These are phyloP conservation scores for Phytophthora tentaculata DNA, from an alignment of 352 stramenopile genomes.

Conservation along the genomic window DNA sequence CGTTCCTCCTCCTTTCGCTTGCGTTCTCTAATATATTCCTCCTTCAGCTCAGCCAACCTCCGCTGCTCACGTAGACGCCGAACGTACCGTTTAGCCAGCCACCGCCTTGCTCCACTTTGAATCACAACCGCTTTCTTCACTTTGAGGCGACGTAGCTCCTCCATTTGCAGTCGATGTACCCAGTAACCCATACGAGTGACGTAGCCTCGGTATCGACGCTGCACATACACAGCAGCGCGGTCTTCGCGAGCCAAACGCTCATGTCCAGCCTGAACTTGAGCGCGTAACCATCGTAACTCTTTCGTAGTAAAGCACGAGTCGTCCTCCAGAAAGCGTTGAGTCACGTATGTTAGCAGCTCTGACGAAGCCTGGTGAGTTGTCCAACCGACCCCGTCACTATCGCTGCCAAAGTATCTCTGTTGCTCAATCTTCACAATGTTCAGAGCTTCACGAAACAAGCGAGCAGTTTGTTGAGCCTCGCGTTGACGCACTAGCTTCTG, in stretches of 20 bases:
- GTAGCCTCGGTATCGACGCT: conserved; percentile 64
- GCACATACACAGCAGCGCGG: conserved; percentile 49
- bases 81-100: conserved; percentile 43
- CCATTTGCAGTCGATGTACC: conserved; percentile 43
- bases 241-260: conserved; percentile 52
- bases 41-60: conserved; percentile 54
- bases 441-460: conserved; percentile 50
- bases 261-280: conserved; percentile 39
- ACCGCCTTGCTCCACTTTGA: conserved; percentile 45
- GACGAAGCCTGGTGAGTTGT: conserved; percentile 38
- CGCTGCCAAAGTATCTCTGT: conserved; percentile 42
- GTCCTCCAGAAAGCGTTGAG: conserved; percentile 43
- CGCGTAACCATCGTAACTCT: conserved; percentile 49
- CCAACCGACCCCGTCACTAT: conserved; percentile 21
- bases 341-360: conserved; percentile 58
- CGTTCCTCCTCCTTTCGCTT: conserved; percentile 57
- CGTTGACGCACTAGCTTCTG: conserved; percentile 60
- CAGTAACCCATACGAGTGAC: conserved; percentile 45
- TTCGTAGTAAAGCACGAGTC: conserved; percentile 42
- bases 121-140: conserved; percentile 39
- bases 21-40: conserved; percentile 63
- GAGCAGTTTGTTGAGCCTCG: conserved; percentile 44
- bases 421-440: conserved; percentile 55
- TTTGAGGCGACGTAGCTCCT: conserved; percentile 43
- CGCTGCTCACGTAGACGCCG: conserved; percentile 35